A percentile compares a stretch with the other conserved stretches of the same genome.
Conservation (phyloP, 305 asterid species). For the Rubia tinctorum region DNA sequence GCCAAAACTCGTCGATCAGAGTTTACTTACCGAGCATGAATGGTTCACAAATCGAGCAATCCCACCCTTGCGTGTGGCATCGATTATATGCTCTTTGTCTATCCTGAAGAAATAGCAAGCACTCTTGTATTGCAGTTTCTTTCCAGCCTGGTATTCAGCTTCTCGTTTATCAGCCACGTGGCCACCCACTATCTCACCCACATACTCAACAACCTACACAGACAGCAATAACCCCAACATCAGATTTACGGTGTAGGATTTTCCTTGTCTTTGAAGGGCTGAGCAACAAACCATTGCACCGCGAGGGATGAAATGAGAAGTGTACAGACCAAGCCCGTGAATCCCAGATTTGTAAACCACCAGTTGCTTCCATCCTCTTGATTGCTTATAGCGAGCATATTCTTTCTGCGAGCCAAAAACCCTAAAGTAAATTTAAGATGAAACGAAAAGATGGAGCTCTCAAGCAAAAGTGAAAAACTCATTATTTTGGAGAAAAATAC, state of each 20-base stretch:
- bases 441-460: constrained; percentile 1
- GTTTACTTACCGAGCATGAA: constrained; percentile 48
- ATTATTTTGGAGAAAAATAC: background rate
- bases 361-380: constrained; percentile 57
- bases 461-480: background rate
- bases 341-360: constrained; percentile 70
- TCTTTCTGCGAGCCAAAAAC: constrained; percentile 46
- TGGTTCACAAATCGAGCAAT: constrained; percentile 78
- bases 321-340: constrained; percentile 76
- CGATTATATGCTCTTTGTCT: constrained; percentile 60
- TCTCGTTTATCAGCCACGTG: constrained; percentile 70
- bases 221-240: constrained; percentile 10
- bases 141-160: constrained; percentile 64
- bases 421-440: constrained; percentile 8
- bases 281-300: constrained; percentile 49
- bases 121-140: constrained; percentile 57
- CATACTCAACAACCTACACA: constrained; percentile 63
- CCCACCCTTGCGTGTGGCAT: constrained; percentile 77
- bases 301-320: constrained; percentile 52
- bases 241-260: constrained; percentile 8
- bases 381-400: constrained; percentile 56
- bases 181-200: constrained; percentile 67
- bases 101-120: constrained; percentile 70
- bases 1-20: background rate
- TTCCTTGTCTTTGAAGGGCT: background rate